Percentiles rank a stretch among this genome's conserved stretches.
Evolutionary conservation across 257 asterid genomes (phyloP).

Genomic region (Solanum pinnatisectum): DNA sequence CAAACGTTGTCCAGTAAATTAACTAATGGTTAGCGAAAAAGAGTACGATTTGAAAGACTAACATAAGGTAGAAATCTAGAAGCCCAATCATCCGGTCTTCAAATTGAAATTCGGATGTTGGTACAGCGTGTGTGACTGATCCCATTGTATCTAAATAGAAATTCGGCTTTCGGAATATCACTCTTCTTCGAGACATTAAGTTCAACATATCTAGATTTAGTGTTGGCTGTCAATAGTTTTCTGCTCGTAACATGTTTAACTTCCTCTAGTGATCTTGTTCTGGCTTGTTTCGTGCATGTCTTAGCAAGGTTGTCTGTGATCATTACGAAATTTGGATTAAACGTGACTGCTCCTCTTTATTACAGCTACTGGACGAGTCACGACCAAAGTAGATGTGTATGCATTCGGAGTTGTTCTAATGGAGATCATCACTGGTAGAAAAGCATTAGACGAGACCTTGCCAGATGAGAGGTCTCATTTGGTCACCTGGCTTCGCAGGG

Average conservation of each 20-base stretch:
- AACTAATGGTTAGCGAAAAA: background rate
- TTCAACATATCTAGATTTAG: background rate
- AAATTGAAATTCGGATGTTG: background rate
- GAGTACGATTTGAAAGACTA: background rate
- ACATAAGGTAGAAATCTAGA: background rate
- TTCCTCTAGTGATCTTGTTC: background rate
- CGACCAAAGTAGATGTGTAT: slow-evolving; percentile 83
- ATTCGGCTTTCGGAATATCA: background rate
- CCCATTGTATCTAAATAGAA: background rate
- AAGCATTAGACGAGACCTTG: slow-evolving; percentile 70
- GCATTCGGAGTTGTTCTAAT: slow-evolving; percentile 87
- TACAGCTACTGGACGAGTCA: slow-evolving; percentile 90
- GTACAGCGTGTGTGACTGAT: background rate
- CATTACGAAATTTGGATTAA: background rate
- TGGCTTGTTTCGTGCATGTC: background rate
- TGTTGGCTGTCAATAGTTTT: background rate
- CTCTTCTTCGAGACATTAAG: background rate
- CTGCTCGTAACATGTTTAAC: background rate
- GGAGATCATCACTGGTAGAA: slow-evolving; percentile 81
- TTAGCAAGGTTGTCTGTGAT: background rate
- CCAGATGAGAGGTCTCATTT: slow-evolving; percentile 81
- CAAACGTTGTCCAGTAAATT: background rate
- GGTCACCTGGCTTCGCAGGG: slow-evolving; percentile 87
- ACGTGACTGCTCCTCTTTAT: background rate
- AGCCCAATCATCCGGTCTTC: background rate